Conservation (phyloP, 371 early-diverging fungal species). For the Syncephalastrum sp. region DNA sequence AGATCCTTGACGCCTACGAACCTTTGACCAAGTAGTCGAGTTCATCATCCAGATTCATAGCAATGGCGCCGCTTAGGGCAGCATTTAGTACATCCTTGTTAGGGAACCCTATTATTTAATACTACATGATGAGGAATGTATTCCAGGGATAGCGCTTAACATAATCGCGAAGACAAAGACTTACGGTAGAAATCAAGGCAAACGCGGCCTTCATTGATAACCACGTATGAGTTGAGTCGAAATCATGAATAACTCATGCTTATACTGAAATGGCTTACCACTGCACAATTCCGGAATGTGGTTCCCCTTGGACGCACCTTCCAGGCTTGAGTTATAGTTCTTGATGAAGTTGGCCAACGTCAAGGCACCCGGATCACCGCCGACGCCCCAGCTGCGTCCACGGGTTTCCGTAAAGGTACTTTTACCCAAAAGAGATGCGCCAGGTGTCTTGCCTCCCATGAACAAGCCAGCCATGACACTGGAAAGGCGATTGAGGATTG, state of each 20-base stretch:
- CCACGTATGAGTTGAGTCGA: background rate
- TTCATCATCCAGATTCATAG: constrained; percentile 28
- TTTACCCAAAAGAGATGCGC: constrained; percentile 7
- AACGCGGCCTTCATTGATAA: background rate
- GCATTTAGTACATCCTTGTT: constrained; percentile 23
- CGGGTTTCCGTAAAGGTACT: constrained; percentile 28
- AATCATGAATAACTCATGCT: background rate
- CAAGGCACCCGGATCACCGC: constrained; percentile 34
- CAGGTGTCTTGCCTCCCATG: no score
- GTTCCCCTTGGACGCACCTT: constrained; percentile 31
- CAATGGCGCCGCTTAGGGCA: constrained; percentile 40
- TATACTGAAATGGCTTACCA: background rate
- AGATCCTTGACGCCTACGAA: background rate
- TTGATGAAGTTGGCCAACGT: constrained; percentile 42
- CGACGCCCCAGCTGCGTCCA: constrained; percentile 37
- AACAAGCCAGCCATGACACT: no score
- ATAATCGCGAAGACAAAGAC: background rate
- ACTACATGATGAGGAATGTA: background rate
- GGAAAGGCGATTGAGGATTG: no score
- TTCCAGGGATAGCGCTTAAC: no score
- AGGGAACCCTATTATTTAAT: background rate
- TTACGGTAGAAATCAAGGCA: constrained; percentile 4
- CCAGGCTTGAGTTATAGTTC: constrained; percentile 26
- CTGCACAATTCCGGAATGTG: constrained; percentile 18
- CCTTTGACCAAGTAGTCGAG: constrained; percentile 32